phyloP scores from a whole-genome alignment of 106 monocot species.

The Dendrobium nobile region DNA sequence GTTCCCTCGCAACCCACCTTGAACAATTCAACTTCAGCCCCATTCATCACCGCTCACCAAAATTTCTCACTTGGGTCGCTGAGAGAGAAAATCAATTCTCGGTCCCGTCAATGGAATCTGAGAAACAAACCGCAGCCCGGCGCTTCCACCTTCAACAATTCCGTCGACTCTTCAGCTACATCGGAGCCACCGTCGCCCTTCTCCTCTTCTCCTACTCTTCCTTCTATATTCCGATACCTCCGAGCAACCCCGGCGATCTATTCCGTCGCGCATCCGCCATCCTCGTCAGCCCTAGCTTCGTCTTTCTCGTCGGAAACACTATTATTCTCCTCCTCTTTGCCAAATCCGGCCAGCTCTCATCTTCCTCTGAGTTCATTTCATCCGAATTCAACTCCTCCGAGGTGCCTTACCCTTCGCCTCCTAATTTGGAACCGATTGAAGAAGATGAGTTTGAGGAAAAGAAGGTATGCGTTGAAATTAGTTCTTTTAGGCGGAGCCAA shows the following conservation, averaged over 20 bases:
- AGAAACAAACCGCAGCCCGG: slow-evolving; percentile 12
- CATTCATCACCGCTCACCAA: not conserved
- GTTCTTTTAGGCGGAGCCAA: not conserved
- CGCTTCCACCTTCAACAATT: slow-evolving; percentile 8
- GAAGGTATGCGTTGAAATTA: not conserved
- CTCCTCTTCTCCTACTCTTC: slow-evolving; percentile 18
- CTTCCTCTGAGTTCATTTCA: not conserved
- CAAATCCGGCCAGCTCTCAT: not conserved
- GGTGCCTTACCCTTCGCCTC: not conserved
- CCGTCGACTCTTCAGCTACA: slow-evolving; percentile 12
- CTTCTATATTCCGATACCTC: slow-evolving; percentile 7
- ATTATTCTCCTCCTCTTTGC: slow-evolving; percentile 19
- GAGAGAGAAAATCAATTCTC: too few relatives aligned
- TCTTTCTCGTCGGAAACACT: slow-evolving; percentile 18
- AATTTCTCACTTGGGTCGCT: not conserved
- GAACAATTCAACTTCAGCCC: too few relatives aligned
- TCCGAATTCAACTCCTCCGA: not conserved
- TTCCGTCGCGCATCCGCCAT: slow-evolving; percentile 3
- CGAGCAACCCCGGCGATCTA: slow-evolving; percentile 6
- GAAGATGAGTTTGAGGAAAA: not conserved
- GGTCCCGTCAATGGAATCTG: not conserved
- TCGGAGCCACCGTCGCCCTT: slow-evolving; percentile 14
- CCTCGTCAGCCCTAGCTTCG: slow-evolving; percentile 11
- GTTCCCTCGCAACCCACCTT: not conserved
- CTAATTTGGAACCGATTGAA: not conserved